A percentile compares a stretch with the other conserved stretches of the same genome.
Conservation (phyloP, 495 filamentous ascomycete species). For the Penicillium cosmopolitanum region DNA sequence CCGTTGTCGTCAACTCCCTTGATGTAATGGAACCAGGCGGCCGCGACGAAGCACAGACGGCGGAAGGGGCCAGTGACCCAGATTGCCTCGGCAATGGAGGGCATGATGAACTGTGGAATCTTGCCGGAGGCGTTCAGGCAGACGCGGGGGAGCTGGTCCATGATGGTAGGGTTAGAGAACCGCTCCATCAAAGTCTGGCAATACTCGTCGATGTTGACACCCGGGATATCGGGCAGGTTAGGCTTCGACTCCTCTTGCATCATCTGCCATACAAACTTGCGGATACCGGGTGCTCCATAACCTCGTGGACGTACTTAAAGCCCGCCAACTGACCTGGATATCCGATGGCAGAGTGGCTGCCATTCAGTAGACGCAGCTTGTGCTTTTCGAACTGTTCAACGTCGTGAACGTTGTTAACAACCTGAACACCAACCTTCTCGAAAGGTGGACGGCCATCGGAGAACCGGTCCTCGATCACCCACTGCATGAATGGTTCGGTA, state of each 20-base stretch:
- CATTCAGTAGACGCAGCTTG: slow-evolving; percentile 54
- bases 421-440: slow-evolving; percentile 51
- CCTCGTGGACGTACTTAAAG: slow-evolving; percentile 53
- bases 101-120: slow-evolving; percentile 56
- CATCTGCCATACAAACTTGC: slow-evolving; percentile 50
- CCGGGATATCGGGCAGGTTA: slow-evolving; percentile 45
- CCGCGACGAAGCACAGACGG: slow-evolving; percentile 47
- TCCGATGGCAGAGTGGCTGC: slow-evolving; percentile 50
- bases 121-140: slow-evolving; percentile 52
- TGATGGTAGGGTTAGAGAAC: slow-evolving; percentile 54
- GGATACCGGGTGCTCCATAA: slow-evolving; percentile 43
- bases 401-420: slow-evolving; percentile 47
- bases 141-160: slow-evolving; percentile 51
- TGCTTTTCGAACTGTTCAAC: slow-evolving; percentile 55
- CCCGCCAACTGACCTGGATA: slow-evolving; percentile 50
- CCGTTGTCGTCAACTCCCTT: slow-evolving; percentile 49
- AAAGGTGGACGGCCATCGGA: slow-evolving; percentile 50
- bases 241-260: slow-evolving; percentile 53
- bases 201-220: slow-evolving; percentile 51
- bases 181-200: slow-evolving; percentile 50
- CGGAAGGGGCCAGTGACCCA: slow-evolving; percentile 49
- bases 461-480: slow-evolving; percentile 54
- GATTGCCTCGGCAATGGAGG: slow-evolving; percentile 51
- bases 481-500: slow-evolving; percentile 55
- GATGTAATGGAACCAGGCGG: slow-evolving; percentile 51